These are phyloP conservation scores for Hymenoscyphus albidus DNA, from an alignment of 2,329 filamentous ascomycete species.

Conservation along the genomic window DNA sequence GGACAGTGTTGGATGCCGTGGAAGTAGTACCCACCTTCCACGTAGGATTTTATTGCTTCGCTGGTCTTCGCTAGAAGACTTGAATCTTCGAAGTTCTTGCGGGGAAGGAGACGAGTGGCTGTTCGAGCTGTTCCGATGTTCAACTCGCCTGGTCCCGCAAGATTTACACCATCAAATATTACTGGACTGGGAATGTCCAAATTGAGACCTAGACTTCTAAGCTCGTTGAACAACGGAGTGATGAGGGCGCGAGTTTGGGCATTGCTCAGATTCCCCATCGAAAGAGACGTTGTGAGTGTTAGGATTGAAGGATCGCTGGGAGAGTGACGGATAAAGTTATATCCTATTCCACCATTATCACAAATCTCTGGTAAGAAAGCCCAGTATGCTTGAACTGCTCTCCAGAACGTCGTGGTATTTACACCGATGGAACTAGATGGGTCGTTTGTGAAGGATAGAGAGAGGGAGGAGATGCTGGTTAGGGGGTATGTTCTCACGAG, in stretches of 20 bases:
- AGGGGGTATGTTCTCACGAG: slow-evolving; percentile 50
- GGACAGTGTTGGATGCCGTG: slow-evolving; percentile 24
- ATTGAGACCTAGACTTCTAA: background rate
- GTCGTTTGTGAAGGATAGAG: slow-evolving; percentile 41
- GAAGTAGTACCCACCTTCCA: slow-evolving; percentile 36
- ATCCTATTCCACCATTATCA: slow-evolving; percentile 20
- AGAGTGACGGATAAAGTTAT: slow-evolving; percentile 25
- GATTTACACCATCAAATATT: background rate
- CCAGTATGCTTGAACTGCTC: slow-evolving; percentile 49
- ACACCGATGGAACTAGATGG: background rate
- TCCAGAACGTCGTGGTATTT: slow-evolving; percentile 39
- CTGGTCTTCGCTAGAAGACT: slow-evolving; percentile 25
- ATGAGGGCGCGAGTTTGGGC: background rate
- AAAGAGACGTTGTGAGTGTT: slow-evolving; percentile 17
- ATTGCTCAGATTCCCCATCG: slow-evolving; percentile 15
- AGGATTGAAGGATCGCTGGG: slow-evolving; percentile 9
- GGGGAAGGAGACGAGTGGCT: slow-evolving; percentile 41
- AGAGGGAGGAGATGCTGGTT: slow-evolving; percentile 28
- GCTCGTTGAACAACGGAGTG: background rate
- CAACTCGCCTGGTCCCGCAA: background rate
- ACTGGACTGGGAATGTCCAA: slow-evolving; percentile 22
- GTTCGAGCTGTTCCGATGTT: slow-evolving; percentile 1
- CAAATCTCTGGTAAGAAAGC: slow-evolving; percentile 40
- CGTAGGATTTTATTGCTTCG: slow-evolving; percentile 31
- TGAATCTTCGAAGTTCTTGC: slow-evolving; percentile 36